Evolutionary conservation across 2,329 filamentous ascomycete genomes (phyloP).

Genomic region (Fusarium nelsonii): DNA sequence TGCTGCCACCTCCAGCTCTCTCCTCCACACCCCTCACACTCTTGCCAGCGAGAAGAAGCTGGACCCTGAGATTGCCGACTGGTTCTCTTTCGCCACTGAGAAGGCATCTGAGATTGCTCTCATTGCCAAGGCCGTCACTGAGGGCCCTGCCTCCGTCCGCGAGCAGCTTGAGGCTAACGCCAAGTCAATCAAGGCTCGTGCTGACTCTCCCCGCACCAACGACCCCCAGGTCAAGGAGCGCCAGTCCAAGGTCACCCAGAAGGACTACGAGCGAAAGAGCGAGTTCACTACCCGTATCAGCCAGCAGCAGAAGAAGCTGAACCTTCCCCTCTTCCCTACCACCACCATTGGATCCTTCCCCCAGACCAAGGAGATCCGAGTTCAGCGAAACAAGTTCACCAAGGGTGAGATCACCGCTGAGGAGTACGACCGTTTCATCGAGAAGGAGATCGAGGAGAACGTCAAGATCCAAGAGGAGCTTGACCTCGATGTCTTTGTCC

Average conservation of each 20-base stretch:
- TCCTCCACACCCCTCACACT: slow-evolving; percentile 98
- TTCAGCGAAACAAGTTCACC: slow-evolving; percentile 97
- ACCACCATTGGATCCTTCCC: slow-evolving; percentile 99
- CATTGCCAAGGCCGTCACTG: slow-evolving; percentile 96
- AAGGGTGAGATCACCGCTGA: slow-evolving; percentile 94
- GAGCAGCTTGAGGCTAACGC: slow-evolving; percentile 96
- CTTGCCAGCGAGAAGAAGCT: slow-evolving; percentile 99
- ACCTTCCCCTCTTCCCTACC: slow-evolving; percentile 96
- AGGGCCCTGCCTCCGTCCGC: slow-evolving; percentile 87
- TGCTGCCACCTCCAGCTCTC: slow-evolving; percentile 95
- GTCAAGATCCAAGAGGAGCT: slow-evolving; percentile 99
- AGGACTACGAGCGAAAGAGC: slow-evolving; percentile 93
- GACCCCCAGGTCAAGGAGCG: slow-evolving; percentile 97
- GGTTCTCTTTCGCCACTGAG: slow-evolving; percentile 98
- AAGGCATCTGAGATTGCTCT: slow-evolving; percentile 91
- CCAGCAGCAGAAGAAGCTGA: slow-evolving; percentile 91
- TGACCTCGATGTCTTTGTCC: slow-evolving; percentile 94
- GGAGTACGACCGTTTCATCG: slow-evolving; percentile 98
- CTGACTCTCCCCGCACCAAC: slow-evolving; percentile 95
- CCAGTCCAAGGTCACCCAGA: slow-evolving; percentile 85
- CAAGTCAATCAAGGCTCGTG: slow-evolving; percentile 91
- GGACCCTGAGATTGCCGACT: slow-evolving; percentile 90
- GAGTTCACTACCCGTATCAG: slow-evolving; percentile 86
- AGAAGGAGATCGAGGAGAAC: slow-evolving; percentile 96
- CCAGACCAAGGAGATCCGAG: slow-evolving; percentile 98